These are phyloP conservation scores for Furcasterigmium sp. DNA, from an alignment of 2,329 filamentous ascomycete genomes.

Conservation along the genomic window DNA sequence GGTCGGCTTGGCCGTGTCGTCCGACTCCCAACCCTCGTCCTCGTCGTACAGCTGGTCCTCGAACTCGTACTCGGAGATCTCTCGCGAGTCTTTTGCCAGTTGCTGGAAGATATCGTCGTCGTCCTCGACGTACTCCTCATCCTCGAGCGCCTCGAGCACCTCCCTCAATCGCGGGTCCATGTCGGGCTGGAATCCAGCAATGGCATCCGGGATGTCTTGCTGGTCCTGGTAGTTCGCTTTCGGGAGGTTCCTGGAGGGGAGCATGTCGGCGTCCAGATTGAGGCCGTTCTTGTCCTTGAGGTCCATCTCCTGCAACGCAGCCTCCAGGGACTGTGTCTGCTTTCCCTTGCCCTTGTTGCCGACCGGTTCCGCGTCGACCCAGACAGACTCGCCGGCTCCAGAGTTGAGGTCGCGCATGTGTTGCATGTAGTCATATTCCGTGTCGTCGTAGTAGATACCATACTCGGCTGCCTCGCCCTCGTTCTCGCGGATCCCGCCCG, in stretches of 20 bases:
- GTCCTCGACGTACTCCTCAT: conserved; percentile 87
- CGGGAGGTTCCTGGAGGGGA: conserved; percentile 74
- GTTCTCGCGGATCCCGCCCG: conserved; percentile 67
- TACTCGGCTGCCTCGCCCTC: conserved; percentile 95
- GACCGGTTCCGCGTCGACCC: conserved; percentile 65
- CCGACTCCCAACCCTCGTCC: conserved; percentile 91
- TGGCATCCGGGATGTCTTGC: conserved; percentile 85
- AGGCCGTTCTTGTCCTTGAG: conserved; percentile 48
- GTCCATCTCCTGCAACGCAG: conserved; percentile 65
- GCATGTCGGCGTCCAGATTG: conserved; percentile 66
- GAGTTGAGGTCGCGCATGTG: conserved; percentile 84
- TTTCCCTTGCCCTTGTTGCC: conserved; percentile 67
- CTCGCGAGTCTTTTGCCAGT: conserved; percentile 63
- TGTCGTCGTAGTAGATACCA: conserved; percentile 92
- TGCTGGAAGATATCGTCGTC: conserved; percentile 81
- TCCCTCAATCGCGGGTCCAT: conserved; percentile 94
- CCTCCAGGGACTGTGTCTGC: conserved; percentile 73
- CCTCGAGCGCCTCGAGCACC: conserved; percentile 87
- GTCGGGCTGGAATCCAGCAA: conserved; percentile 92
- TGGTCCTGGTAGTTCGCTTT: conserved; percentile 83
- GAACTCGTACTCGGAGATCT: conserved; percentile 77
- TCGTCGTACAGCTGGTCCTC: conserved; percentile 59
- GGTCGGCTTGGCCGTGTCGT: conserved; percentile 78
- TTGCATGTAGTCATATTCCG: conserved; percentile 98
- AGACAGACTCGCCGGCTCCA: conserved; percentile 71